These are phyloP conservation scores for Tolypocladium pustulatum DNA, from an alignment of 2,329 filamentous ascomycete genomes.

Conservation along the genomic window DNA sequence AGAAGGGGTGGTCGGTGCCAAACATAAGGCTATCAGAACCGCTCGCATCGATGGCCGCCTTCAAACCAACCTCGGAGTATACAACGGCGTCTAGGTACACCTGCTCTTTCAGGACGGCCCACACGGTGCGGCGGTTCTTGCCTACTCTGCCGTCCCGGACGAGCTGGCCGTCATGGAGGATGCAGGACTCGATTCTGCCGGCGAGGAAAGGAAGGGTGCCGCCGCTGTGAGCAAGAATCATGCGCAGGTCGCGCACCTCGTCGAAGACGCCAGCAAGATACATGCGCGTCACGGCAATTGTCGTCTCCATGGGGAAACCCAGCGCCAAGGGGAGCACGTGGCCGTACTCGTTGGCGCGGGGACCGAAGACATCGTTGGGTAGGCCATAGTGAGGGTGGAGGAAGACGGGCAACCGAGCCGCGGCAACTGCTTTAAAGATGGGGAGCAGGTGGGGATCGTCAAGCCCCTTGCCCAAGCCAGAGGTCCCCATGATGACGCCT, in stretches of 20 bases:
- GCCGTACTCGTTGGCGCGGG: constrained; percentile 62
- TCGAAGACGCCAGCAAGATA: constrained; percentile 81
- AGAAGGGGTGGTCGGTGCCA: constrained; percentile 77
- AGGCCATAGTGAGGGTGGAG: constrained; percentile 89
- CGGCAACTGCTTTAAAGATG: constrained; percentile 60
- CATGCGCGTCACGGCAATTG: constrained; percentile 82
- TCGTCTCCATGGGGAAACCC: constrained; percentile 87
- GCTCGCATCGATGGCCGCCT: constrained; percentile 57
- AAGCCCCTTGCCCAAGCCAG: constrained; percentile 67
- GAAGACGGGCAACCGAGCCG: constrained; percentile 59
- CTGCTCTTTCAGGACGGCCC: constrained; percentile 55
- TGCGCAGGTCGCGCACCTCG: constrained; percentile 53
- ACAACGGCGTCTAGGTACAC: constrained; percentile 83
- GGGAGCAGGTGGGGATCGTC: constrained; percentile 67
- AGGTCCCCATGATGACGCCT: constrained; percentile 82
- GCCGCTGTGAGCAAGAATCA: constrained; percentile 80
- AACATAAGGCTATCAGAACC: constrained; percentile 66
- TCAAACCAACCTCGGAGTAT: constrained; percentile 64
- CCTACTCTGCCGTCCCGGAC: constrained; percentile 49
- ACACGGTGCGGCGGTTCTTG: constrained; percentile 36
- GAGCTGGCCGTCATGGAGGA: constrained; percentile 71
- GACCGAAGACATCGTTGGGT: constrained; percentile 69
- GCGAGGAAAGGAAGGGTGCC: constrained; percentile 84
- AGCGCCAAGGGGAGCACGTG: constrained; percentile 79
- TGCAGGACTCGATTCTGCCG: constrained; percentile 78